phyloP scores from a whole-genome alignment of 2,329 filamentous ascomycete species.

The Dothideomycetes sp. region DNA sequence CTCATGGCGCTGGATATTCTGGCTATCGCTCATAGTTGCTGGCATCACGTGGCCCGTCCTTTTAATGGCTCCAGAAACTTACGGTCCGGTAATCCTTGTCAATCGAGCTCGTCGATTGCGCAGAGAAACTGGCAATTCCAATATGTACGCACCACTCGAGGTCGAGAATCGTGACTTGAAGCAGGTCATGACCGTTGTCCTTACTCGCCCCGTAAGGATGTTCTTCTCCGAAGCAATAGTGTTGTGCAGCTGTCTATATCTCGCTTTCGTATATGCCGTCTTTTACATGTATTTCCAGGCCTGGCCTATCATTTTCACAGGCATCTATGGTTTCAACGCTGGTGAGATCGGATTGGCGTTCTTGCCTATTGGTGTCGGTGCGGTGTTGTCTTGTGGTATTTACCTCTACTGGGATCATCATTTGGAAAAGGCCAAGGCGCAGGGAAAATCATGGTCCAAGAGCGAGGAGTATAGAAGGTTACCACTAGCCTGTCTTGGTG shows the following conservation, averaged over 20 bases:
- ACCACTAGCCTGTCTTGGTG: slow-evolving; percentile 61
- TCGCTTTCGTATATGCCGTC: slow-evolving; percentile 54
- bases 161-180: slow-evolving; percentile 49
- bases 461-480: slow-evolving; percentile 60
- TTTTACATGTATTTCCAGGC: slow-evolving; percentile 70
- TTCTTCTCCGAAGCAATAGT: slow-evolving; percentile 66
- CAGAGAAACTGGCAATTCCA: slow-evolving; percentile 43
- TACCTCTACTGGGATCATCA: slow-evolving; percentile 58
- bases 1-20: slow-evolving; percentile 63
- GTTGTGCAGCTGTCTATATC: slow-evolving; percentile 59
- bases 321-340: slow-evolving; percentile 53
- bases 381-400: slow-evolving; percentile 47
- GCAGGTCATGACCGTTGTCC: slow-evolving; percentile 57
- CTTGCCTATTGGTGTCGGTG: slow-evolving; percentile 58
- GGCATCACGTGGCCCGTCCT: slow-evolving; percentile 51
- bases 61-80: slow-evolving; percentile 49
- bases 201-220: slow-evolving; percentile 66
- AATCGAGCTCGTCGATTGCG: slow-evolving; percentile 50
- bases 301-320: slow-evolving; percentile 57
- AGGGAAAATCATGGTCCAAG: slow-evolving; percentile 48
- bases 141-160: slow-evolving; percentile 53
- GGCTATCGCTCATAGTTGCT: slow-evolving; percentile 61
- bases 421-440: slow-evolving; percentile 43
- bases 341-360: slow-evolving; percentile 60
- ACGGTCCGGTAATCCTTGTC: slow-evolving; percentile 33